These are phyloP conservation scores for Sonneratia alba DNA, from an alignment of 345 rosid species.

Conservation along the genomic window DNA sequence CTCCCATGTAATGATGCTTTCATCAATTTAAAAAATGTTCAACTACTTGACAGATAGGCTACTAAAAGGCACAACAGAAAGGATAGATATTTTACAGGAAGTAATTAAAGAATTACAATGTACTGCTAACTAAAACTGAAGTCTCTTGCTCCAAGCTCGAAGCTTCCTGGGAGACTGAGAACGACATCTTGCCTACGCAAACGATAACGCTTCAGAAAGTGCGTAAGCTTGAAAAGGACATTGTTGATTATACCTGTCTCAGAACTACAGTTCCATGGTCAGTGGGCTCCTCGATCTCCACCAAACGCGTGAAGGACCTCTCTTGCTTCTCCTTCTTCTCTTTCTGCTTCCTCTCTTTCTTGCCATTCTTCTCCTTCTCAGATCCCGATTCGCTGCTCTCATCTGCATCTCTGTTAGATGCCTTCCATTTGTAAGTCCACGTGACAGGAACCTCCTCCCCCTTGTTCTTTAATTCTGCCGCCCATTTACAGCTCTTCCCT, in stretches of 20 bases:
- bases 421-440: conserved; percentile 51
- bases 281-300: conserved; percentile 51
- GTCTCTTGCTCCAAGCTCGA: no score
- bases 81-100: no score
- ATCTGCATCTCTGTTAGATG: conserved; percentile 33
- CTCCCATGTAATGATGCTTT: not conserved
- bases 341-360: conserved; percentile 18
- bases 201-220: not conserved
- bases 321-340: conserved; percentile 35
- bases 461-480: conserved; percentile 64
- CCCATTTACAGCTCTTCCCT: conserved; percentile 56
- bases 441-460: conserved; percentile 33
- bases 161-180: no score
- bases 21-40: not conserved
- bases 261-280: conserved; percentile 45
- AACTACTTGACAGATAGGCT: not conserved
- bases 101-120: no score
- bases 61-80: not conserved
- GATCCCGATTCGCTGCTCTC: conserved; percentile 22
- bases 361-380: conserved; percentile 6
- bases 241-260: conserved; percentile 38
- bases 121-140: no score
- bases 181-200: not conserved
- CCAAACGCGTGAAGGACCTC: conserved; percentile 40
- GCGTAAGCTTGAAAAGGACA: not conserved